Evolutionary conservation across 75 land plant species (phyloP).

Genomic region (Selaginella moellendorffii): DNA sequence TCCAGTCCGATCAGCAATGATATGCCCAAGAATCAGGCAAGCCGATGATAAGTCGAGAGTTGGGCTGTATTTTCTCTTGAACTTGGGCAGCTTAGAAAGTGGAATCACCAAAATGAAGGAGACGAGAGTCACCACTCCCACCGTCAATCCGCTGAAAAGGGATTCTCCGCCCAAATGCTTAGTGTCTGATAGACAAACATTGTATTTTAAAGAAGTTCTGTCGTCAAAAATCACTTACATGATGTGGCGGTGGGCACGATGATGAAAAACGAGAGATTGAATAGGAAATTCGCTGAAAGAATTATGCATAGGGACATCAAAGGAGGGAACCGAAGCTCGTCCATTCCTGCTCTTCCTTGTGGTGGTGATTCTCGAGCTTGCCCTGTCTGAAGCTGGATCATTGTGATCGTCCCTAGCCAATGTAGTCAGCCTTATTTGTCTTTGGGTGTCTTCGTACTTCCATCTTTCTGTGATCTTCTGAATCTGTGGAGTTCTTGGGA

Average conservation of each 20-base stretch:
- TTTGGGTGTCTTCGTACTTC: too few species aligned
- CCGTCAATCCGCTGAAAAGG: constrained; percentile 7
- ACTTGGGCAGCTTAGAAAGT: background rate
- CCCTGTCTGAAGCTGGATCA: too few species aligned
- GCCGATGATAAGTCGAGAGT: background rate
- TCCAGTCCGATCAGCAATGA: background rate
- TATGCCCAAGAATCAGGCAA: background rate
- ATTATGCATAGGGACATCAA: background rate
- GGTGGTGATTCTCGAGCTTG: too few species aligned
- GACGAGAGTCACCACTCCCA: background rate
- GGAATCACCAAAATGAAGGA: background rate
- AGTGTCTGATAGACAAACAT: background rate
- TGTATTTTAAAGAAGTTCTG: background rate
- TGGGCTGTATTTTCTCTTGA: background rate
- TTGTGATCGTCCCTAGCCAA: too few species aligned
- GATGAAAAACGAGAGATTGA: constrained; percentile 2
- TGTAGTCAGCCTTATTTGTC: too few species aligned
- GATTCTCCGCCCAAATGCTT: background rate
- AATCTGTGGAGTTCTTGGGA: too few species aligned
- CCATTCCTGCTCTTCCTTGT: too few species aligned
- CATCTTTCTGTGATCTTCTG: too few species aligned
- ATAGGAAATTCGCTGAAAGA: background rate
- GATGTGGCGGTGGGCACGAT: constrained; percentile 2
- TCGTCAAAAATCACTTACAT: background rate
- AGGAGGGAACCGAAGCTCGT: too few species aligned